Conservation (phyloP, 768 basidiomycete genomes). For the Kwoniella bestiolae region DNA sequence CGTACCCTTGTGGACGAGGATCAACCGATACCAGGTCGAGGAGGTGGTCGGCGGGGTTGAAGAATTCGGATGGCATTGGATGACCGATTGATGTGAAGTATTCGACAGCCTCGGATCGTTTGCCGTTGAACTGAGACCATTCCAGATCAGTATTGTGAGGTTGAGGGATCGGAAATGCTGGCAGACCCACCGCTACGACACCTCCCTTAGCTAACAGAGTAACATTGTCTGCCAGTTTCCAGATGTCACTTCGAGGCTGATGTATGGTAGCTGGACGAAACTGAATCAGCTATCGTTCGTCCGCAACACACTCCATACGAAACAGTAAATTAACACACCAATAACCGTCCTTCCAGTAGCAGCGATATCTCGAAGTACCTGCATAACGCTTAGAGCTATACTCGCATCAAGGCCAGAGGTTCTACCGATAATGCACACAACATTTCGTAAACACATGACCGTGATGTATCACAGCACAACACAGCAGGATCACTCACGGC, state of each 20-base stretch:
- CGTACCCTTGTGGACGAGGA: constrained; percentile 36
- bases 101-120: constrained; percentile 46
- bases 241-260: constrained; percentile 59
- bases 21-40: constrained; percentile 63
- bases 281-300: neutral
- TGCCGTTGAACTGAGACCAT: constrained; percentile 43
- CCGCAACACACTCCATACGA: too few species aligned
- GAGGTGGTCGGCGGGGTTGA: constrained; percentile 67
- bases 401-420: constrained; percentile 61
- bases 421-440: constrained; percentile 13
- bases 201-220: constrained; percentile 57
- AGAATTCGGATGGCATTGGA: constrained; percentile 57
- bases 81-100: constrained; percentile 58
- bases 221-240: constrained; percentile 56
- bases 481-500: constrained; percentile 27
- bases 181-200: constrained; percentile 46
- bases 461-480: neutral
- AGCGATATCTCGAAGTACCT: constrained; percentile 60
- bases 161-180: neutral
- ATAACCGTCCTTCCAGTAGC: constrained; percentile 60
- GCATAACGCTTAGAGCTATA: constrained; percentile 62
- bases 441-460: neutral
- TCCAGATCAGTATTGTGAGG: neutral
- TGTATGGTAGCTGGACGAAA: constrained; percentile 54
- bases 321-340: constrained; percentile 31